Evolutionary conservation across 805 yeast genomes (phyloP).

Genomic region (Danielia oregonensis): DNA sequence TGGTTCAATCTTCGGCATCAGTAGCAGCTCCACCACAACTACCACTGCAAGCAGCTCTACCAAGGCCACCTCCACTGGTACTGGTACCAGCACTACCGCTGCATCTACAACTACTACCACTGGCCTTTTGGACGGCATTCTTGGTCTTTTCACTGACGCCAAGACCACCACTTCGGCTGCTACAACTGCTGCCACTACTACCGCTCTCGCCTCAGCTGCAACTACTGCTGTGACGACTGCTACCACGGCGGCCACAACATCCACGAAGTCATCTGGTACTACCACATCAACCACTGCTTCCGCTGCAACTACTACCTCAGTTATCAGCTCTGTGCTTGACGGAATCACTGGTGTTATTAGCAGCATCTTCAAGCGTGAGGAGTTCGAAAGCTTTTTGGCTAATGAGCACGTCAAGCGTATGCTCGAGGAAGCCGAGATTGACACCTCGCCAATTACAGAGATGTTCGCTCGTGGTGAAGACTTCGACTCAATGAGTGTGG

Average conservation of each 20-base stretch:
- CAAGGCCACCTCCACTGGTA: neutral
- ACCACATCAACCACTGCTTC: slow-evolving; percentile 12
- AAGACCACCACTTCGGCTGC: slow-evolving; percentile 5
- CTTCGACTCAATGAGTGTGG: no score
- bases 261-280: slow-evolving; percentile 2
- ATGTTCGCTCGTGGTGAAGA: no score
- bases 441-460: no score
- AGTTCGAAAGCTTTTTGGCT: slow-evolving; percentile 4
- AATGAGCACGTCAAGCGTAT: slow-evolving; percentile 6
- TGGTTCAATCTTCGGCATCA: slow-evolving; percentile 4
- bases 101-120: slow-evolving; percentile 1
- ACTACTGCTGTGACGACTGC: slow-evolving; percentile 8
- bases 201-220: neutral
- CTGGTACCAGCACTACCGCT: neutral
- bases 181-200: neutral
- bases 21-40: slow-evolving; percentile 2
- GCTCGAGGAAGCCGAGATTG: slow-evolving; percentile 10
- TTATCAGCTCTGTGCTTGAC: neutral
- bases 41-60: neutral
- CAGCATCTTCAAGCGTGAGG: slow-evolving; percentile 10
- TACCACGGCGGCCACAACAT: slow-evolving; percentile 3
- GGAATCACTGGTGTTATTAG: slow-evolving; percentile 2
- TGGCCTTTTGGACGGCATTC: slow-evolving; percentile 5
- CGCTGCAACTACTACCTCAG: slow-evolving; percentile 7
- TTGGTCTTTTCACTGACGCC: slow-evolving; percentile 2